Evolutionary conservation across 352 stramenopile genomes (phyloP), one percentile per base, ranked within the genome.

Genomic region (Pythium aquatile): DNA sequence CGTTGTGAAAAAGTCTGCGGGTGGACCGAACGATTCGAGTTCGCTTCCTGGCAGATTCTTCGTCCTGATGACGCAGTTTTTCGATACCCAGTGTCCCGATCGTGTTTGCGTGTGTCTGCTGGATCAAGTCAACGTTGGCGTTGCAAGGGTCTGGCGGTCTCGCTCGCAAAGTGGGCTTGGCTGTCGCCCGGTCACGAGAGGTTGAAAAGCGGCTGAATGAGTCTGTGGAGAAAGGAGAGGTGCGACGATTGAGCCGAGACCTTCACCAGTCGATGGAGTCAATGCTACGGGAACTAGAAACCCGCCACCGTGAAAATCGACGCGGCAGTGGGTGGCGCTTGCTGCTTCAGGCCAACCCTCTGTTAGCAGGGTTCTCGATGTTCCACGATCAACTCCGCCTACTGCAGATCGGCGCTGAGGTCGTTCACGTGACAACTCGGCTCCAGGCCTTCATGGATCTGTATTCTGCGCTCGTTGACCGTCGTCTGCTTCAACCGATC

Each of bases 81-180:
- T 59, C 40, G 52, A 32, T 7, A 60, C 37, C 17, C 7, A 48
- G 17, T 0, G 39, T 66, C 7, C 28, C 37, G 13, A 3, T 66
- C 8, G 60, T 66, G 1, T 67, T 67, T 54, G 42, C n/a, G 0
- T 66, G 60, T 33, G 46, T 66, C 6, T 66, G 60, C 52, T 66
- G 60, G 60, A 30, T 66, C 49, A 54, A 48, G 28, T 60, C 40
- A 1, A 14, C 54, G 7, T 29, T 24, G 5, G 60, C 37, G 3
- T 37, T 65, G 1, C 60, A 66, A 13, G 60, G 40, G 3, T 30
- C 33, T 10, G 46, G 32, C 5, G 32, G 46, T n/a, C 17, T 57
- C 2, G 3, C 16, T 24, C 57, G 57, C 24, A 35, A 56, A 17
- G 32, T 39, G 20, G 49, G 47, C 30, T 3, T 55, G 29, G 42